Evolutionary conservation across 495 filamentous ascomycete genomes (phyloP), one percentile per base, ranked within the genome.

Genomic region (Aspergillus mulundensis): DNA sequence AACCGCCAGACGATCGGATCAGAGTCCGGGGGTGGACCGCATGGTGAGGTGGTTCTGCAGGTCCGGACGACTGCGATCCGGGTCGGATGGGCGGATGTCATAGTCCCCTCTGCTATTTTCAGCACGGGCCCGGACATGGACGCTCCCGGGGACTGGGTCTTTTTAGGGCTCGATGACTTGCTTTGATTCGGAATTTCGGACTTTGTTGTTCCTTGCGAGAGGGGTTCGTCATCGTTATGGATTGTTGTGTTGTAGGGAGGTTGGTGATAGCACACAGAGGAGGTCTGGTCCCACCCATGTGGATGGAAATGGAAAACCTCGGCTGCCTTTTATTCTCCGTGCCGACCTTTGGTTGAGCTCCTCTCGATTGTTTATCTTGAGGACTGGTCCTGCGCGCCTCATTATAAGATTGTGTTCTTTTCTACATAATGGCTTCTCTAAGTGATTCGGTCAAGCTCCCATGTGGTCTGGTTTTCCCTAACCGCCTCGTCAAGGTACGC

Each of bases 401-500:
- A 38, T 34, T 8, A 10, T 50, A 0, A 34, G 16, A 3, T 38
- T 38, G 28, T 36, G 12, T 0, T 38, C n/a, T 50, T 18, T 38
- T 4, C 10, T 2, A 14, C 7, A 24, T 15, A n/a, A 50, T 50
- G 48, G 8, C 48, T 10, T 57, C 68, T 36, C 56, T 79, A 8
- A 58, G 61, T 55, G 70, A 79, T 53, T 60, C 76, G 25, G 69
- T 81, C 44, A 74, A 71, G 56, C 70, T 81, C 2, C 78, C 78
- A 25, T 81, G 76, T 50, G 80, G 79, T 0, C 61, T 84, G 24
- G 67, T 70, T 3, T 57, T 84, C 12, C 77, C 77, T 15, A 84
- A 83, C 58, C 75, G 80, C 18, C 58, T 84, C 2, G 70, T 65
- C 53, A 82, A 83, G 70, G 79, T 80, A 68, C 24, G 32, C 30